A percentile compares a stretch with the other conserved stretches of the same genome.
phyloP scores from a whole-genome alignment of 2,329 filamentous ascomycete genomes.

The Fonsecaea pugnacius region DNA sequence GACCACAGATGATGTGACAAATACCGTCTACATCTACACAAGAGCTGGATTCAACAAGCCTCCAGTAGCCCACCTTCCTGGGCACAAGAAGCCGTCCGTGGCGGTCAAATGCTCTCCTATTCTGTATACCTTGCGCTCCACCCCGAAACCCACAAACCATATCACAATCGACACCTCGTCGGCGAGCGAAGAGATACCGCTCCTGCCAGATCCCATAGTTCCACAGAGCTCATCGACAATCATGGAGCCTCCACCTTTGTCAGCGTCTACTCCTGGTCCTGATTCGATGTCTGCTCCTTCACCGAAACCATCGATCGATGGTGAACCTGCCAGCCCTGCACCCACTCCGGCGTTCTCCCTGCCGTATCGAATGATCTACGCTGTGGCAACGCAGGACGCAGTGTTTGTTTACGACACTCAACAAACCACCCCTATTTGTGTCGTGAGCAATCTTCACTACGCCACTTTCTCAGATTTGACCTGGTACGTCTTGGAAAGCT shows the following conservation, averaged over 20 bases:
- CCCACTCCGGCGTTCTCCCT: slow-evolving; percentile 73
- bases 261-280: slow-evolving; percentile 54
- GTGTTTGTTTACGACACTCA: slow-evolving; percentile 96
- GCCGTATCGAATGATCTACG: slow-evolving; percentile 93
- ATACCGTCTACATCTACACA: slow-evolving; percentile 98
- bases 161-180: slow-evolving; percentile 96
- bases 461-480: slow-evolving; percentile 95
- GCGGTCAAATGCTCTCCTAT: slow-evolving; percentile 93
- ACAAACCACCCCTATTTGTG: slow-evolving; percentile 87
- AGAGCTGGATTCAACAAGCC: slow-evolving; percentile 95
- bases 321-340: slow-evolving; percentile 53
- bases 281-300: slow-evolving; percentile 50
- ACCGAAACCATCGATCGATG: slow-evolving; percentile 50
- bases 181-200: slow-evolving; percentile 76
- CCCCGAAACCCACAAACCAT: slow-evolving; percentile 72
- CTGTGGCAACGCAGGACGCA: slow-evolving; percentile 94
- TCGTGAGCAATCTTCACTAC: slow-evolving; percentile 96
- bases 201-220: slow-evolving; percentile 79
- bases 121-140: slow-evolving; percentile 78
- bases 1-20: slow-evolving; percentile 81
- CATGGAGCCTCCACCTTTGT: slow-evolving; percentile 79
- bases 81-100: slow-evolving; percentile 97
- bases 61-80: slow-evolving; percentile 89
- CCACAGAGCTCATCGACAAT: slow-evolving; percentile 62
- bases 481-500: slow-evolving; percentile 67